Evolutionary conservation across 2,329 filamentous ascomycete genomes (phyloP).

Genomic region (Mycosphaerella sp.): DNA sequence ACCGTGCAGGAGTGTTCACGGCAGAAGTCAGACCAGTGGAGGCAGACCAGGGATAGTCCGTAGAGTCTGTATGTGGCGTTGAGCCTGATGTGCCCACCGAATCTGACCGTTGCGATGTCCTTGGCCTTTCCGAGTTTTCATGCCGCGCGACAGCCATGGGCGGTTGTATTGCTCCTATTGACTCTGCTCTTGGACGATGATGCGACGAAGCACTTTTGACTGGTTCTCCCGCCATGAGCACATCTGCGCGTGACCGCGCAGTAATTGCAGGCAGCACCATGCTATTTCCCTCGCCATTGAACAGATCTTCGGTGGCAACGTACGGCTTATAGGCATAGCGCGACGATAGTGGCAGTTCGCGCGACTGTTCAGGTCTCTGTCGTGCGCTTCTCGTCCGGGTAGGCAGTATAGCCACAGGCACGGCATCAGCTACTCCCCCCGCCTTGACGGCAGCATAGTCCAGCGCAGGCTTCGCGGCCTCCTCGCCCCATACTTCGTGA

Average conservation of each 20-base stretch:
- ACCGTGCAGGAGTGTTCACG: slow-evolving; percentile 37
- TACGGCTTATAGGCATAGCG: slow-evolving; percentile 16
- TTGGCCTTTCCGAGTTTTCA: slow-evolving; percentile 29
- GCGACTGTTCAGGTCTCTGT: slow-evolving; percentile 8
- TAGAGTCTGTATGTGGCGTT: slow-evolving; percentile 40
- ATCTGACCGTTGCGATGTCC: slow-evolving; percentile 23
- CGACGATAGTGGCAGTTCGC: slow-evolving; percentile 9
- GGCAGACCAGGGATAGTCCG: slow-evolving; percentile 35
- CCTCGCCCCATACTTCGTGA: slow-evolving; percentile 32
- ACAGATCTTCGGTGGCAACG: slow-evolving; percentile 22
- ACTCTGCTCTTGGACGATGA: slow-evolving; percentile 15
- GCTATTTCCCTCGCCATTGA: slow-evolving; percentile 13
- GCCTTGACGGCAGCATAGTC: slow-evolving; percentile 33
- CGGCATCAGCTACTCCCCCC: slow-evolving; percentile 9
- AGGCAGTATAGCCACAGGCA: background rate
- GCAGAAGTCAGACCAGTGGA: slow-evolving; percentile 42
- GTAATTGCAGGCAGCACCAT: slow-evolving; percentile 10
- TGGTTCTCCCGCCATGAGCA: slow-evolving; percentile 23
- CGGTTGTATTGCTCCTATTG: slow-evolving; percentile 20
- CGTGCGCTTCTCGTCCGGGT: slow-evolving; percentile 14
- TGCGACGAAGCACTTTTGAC: slow-evolving; percentile 13
- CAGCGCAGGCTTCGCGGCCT: slow-evolving; percentile 28
- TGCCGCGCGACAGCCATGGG: slow-evolving; percentile 31
- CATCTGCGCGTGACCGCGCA: slow-evolving; percentile 26
- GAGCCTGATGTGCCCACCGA: slow-evolving; percentile 32